Evolutionary conservation across 1,139 yeast species (phyloP).

Genomic region (Lodderomyces margitis): DNA sequence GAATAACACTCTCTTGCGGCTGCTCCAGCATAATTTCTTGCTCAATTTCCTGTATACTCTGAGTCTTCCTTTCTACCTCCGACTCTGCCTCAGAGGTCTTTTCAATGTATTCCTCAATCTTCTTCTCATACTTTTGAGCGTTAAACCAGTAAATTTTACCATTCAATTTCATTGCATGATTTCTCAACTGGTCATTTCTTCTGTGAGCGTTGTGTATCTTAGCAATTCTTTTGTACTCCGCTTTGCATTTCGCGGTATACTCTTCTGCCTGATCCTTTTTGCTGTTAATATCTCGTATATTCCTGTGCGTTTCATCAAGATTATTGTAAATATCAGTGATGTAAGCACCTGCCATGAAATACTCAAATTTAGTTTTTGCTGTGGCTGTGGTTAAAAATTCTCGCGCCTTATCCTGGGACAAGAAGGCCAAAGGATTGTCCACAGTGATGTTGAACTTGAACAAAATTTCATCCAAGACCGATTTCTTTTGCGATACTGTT

Average conservation of each 20-base stretch:
- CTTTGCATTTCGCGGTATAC: conserved; percentile 25
- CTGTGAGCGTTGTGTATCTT: conserved; percentile 38
- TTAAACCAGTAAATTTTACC: conserved; percentile 71
- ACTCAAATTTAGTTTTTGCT: conserved; percentile 66
- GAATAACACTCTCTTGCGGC: conserved; percentile 17
- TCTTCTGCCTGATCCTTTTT: conserved; percentile 33
- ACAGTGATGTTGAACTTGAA: conserved; percentile 74
- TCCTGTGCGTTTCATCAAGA: conserved; percentile 39
- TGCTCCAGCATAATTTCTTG: conserved; percentile 10
- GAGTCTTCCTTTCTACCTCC: conserved; percentile 19
- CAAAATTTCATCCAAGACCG: conserved; percentile 65
- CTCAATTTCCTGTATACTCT: conserved; percentile 16
- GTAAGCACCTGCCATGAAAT: conserved; percentile 78
- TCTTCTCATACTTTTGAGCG: conserved; percentile 37
- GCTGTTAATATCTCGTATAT: conserved; percentile 39
- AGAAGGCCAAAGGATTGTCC: conserved; percentile 88
- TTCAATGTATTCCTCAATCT: conserved; percentile 19
- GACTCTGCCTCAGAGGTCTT: conserved; percentile 21
- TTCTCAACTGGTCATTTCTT: conserved; percentile 42
- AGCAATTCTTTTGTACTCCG: conserved; percentile 36
- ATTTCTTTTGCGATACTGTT: conserved; percentile 57
- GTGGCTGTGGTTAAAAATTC: conserved; percentile 79
- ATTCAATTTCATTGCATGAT: conserved; percentile 43
- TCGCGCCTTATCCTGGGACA: conserved; percentile 93
- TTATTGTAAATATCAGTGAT: conserved; percentile 60